A percentile compares a stretch with the other conserved stretches of the same genome.
Conservation (phyloP, 73 alveolate species). For the Uronychia setigera region DNA sequence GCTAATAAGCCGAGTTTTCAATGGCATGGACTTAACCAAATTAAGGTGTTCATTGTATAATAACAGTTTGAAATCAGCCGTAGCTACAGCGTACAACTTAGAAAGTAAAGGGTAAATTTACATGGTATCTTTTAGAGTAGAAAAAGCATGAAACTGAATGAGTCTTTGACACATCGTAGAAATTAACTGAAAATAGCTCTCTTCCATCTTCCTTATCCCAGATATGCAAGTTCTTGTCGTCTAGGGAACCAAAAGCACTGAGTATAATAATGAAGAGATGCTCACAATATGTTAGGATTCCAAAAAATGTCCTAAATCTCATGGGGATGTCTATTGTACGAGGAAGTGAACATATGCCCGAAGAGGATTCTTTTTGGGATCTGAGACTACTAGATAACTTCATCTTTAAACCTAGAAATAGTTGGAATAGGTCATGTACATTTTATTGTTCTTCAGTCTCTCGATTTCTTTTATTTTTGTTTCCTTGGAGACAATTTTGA, state of each 20-base stretch:
- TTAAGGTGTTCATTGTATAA: slow-evolving; percentile 45
- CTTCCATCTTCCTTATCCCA: slow-evolving; percentile 40
- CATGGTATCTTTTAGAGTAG: slow-evolving; percentile 31
- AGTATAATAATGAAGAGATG: neutral
- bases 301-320: neutral
- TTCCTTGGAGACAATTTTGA: too few relatives aligned
- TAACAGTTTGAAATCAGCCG: slow-evolving; percentile 45
- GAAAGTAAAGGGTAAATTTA: neutral
- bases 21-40: slow-evolving; percentile 30
- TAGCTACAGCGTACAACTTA: slow-evolving; percentile 34
- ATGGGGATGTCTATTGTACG: neutral
- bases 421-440: too few relatives aligned
- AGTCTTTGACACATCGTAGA: slow-evolving; percentile 50
- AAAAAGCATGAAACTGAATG: slow-evolving; percentile 51
- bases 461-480: too few relatives aligned
- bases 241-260: neutral
- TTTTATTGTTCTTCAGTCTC: too few relatives aligned
- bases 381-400: neutral
- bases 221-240: slow-evolving; percentile 47
- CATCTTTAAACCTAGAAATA: neutral
- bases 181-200: slow-evolving; percentile 24
- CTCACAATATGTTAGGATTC: neutral
- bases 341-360: neutral
- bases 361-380: neutral
- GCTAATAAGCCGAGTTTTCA: slow-evolving; percentile 33